These are phyloP conservation scores for Fusarium citri DNA, from an alignment of 2,329 filamentous ascomycete genomes.

Conservation along the genomic window DNA sequence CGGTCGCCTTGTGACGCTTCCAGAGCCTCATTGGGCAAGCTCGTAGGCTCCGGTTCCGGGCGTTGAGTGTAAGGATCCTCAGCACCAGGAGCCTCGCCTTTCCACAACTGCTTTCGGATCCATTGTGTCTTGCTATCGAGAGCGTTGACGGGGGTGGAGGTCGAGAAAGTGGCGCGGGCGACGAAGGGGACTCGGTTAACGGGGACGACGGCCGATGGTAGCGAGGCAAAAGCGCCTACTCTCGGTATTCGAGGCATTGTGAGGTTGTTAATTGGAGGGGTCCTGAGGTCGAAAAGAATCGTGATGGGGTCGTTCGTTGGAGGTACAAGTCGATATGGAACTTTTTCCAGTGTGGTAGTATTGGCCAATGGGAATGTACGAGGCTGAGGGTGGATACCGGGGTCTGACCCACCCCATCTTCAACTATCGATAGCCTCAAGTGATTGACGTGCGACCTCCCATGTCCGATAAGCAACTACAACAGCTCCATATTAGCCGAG, in stretches of 20 bases:
- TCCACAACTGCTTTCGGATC: constrained; percentile 56
- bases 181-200: constrained; percentile 46
- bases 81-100: constrained; percentile 53
- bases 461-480: constrained; percentile 15
- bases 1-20: constrained; percentile 38
- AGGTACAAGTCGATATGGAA: constrained; percentile 39
- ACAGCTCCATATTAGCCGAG: constrained; percentile 20
- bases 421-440: constrained; percentile 40
- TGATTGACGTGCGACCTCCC: constrained; percentile 29
- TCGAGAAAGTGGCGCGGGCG: constrained; percentile 50
- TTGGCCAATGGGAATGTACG: constrained; percentile 43
- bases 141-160: constrained; percentile 47
- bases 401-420: constrained; percentile 20
- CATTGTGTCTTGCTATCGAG: constrained; percentile 51
- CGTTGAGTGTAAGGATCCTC: constrained; percentile 55
- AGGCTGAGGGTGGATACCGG: constrained; percentile 37
- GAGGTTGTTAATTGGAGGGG: constrained; percentile 11
- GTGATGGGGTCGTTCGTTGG: constrained; percentile 15
- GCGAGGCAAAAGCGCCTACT: constrained; percentile 50
- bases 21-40: constrained; percentile 49
- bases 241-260: constrained; percentile 59
- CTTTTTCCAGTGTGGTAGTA: constrained; percentile 44
- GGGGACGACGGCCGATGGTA: constrained; percentile 44
- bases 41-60: constrained; percentile 44
- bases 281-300: constrained; percentile 26